A percentile compares a stretch with the other conserved stretches of the same genome.
Evolutionary conservation across 805 yeast genomes (phyloP).

Genomic region (Barnettozyma wickerhamii): DNA sequence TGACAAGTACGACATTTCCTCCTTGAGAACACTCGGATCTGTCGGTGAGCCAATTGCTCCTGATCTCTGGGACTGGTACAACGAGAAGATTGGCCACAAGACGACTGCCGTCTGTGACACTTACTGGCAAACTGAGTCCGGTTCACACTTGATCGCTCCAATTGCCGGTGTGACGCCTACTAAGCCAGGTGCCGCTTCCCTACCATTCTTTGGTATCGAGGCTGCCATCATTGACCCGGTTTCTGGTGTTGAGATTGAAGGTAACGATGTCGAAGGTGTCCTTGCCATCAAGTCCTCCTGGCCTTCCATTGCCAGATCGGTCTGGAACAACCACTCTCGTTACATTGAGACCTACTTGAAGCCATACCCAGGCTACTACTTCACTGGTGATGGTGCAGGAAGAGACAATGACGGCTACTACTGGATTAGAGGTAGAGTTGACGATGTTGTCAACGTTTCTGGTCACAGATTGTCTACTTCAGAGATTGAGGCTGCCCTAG

Average conservation of each 20-base stretch:
- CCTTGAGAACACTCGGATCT: constrained; percentile 91
- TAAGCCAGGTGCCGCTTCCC: constrained; percentile 95
- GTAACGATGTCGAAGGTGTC: constrained; percentile 94
- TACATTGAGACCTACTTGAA: constrained; percentile 88
- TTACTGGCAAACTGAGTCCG: constrained; percentile 99
- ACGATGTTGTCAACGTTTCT: constrained; percentile 95
- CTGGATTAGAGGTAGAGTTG: constrained; percentile 98
- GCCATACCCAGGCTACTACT: constrained; percentile 91
- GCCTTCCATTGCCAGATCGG: constrained; percentile 99
- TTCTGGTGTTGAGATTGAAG: constrained; percentile 76
- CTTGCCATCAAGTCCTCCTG: constrained; percentile 85
- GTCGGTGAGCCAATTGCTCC: constrained; percentile 99
- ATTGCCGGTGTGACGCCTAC: constrained; percentile 92
- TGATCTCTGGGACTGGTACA: constrained; percentile 98
- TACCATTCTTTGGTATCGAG: constrained; percentile 94
- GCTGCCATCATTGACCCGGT: constrained; percentile 93
- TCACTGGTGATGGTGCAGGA: constrained; percentile 99
- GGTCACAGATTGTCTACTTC: constrained; percentile 99
- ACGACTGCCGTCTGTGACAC: constrained; percentile 92
- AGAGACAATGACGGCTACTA: constrained; percentile 94
- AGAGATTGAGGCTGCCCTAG: constrained; percentile 90
- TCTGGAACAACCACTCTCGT: constrained; percentile 82
- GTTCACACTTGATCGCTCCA: constrained; percentile 92
- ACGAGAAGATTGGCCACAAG: constrained; percentile 84
- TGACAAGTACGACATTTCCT: constrained; percentile 71